Base-by-base conservation (phyloP, 2,329 filamentous ascomycete genomes). In the Hypoxylon sp. region DNA sequence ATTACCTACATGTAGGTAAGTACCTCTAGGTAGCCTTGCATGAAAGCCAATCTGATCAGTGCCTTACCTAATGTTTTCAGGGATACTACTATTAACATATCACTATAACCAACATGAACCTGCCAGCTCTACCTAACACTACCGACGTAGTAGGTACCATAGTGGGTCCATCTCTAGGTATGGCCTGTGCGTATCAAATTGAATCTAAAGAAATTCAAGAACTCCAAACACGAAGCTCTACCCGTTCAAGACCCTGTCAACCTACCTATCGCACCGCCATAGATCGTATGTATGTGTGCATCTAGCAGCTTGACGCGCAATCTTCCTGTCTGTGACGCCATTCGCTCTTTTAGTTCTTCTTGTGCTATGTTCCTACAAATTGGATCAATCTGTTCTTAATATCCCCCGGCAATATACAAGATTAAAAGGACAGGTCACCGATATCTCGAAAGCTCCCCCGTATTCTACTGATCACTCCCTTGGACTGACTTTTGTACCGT, bases 331-430 rank as follows among this genome's bases (percentile, higher is more conserved):
- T 5, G 13, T 23, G 38, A 43, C 43, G 10, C 36, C 50, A 51
- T 57, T 52, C 65, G 19, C 30, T 64, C 55, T 45, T 60, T 67
- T 53, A 48, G 41, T 60, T 25, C 32, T 36, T 49, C 9, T 21
- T 60, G 30, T 57, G 52, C 30, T 56, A 60, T 63, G 60, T 52
- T 56, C 49, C n/a, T 25, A 14, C 25, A 28, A 60, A 51, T 63
- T 32, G n/a, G 50, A 50, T 56, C 60, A 32, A 6, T 28, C 51
- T 51, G 21, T 60, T 56, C 45, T 32, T 59, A 50, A 46, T 49
- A 53, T 41, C 19, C 25, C 36, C 36, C 14, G n/a, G 32, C 45
- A 50, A 34, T 46, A 13, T 48, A 25, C 13, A 19, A 41, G 2
- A 41, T 10, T 49, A 41, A 62, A 45, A 53, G 49, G 43, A 45